These are phyloP conservation scores for Boletus subparvulus DNA, from an alignment of 768 basidiomycete genomes.

Conservation along the genomic window DNA sequence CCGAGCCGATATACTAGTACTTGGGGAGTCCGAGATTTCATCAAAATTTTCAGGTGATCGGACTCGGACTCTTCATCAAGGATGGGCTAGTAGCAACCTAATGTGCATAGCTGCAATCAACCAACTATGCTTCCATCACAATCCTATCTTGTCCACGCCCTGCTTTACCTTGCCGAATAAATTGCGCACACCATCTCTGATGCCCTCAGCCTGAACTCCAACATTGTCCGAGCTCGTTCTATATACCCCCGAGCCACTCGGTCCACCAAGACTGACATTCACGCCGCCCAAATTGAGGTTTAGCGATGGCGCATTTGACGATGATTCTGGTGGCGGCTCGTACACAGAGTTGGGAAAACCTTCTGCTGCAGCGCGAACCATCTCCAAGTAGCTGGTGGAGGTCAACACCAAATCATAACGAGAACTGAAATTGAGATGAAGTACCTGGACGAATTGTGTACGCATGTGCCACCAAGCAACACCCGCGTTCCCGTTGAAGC, in stretches of 20 bases:
- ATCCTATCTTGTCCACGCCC: slow-evolving; percentile 65
- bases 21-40: neutral
- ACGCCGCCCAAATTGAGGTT: slow-evolving; percentile 92
- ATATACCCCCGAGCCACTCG: slow-evolving; percentile 81
- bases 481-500: slow-evolving; percentile 66
- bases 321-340: slow-evolving; percentile 74
- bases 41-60: neutral
- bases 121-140: slow-evolving; percentile 13
- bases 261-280: slow-evolving; percentile 90
- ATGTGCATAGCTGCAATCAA: neutral
- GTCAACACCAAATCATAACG: neutral
- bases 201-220: slow-evolving; percentile 80
- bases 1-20: too few relatives aligned
- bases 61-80: neutral
- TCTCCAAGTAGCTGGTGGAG: slow-evolving; percentile 73
- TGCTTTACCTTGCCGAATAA: slow-evolving; percentile 88
- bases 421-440: slow-evolving; percentile 16
- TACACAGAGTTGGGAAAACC: slow-evolving; percentile 65
- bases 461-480: slow-evolving; percentile 88
- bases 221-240: slow-evolving; percentile 73
- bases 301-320: slow-evolving; percentile 70
- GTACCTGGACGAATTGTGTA: slow-evolving; percentile 93
- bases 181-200: slow-evolving; percentile 85
- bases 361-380: slow-evolving; percentile 73
- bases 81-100: neutral